These are phyloP conservation scores for Cymbomonas tetramitiformis DNA, from an alignment of 139 green algal genomes.

Conservation along the genomic window DNA sequence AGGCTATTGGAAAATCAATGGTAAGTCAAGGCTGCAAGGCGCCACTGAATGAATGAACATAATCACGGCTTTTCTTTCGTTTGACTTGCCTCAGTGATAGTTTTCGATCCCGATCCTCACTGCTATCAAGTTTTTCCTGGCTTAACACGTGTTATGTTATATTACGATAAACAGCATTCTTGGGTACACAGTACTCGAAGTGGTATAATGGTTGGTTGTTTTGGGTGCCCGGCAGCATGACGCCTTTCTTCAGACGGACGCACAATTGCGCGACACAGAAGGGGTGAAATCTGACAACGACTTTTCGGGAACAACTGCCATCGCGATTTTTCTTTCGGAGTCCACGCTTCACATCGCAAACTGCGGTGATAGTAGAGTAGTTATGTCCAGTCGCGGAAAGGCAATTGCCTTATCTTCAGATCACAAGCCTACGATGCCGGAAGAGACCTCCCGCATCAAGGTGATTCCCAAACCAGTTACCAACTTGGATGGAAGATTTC, in stretches of 20 bases:
- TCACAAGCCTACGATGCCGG: constrained; percentile 22
- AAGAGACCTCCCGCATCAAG: constrained; percentile 30
- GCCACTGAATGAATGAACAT: background rate
- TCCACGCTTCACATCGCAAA: constrained; percentile 33
- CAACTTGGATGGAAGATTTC: no score
- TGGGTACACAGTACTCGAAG: no score
- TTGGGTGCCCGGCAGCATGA: background rate
- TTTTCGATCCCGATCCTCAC: background rate
- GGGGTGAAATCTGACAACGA: background rate
- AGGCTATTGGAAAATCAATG: background rate
- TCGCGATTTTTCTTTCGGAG: constrained; percentile 25
- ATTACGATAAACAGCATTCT: no score
- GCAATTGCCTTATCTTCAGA: constrained; percentile 33
- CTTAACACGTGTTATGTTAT: no score
- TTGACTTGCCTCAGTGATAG: background rate
- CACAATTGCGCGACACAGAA: background rate
- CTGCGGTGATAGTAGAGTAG: constrained; percentile 34
- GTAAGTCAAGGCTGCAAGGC: background rate
- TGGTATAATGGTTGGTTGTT: no score
- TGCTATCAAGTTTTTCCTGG: no score
- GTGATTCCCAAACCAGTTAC: no score
- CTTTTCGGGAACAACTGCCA: constrained; percentile 24
- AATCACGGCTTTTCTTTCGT: background rate
- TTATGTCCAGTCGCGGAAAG: constrained; percentile 27
- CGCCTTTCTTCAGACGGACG: constrained; percentile 8